phyloP scores from a whole-genome alignment of 495 filamentous ascomycete species.

The Trichoderma asperelloides region DNA sequence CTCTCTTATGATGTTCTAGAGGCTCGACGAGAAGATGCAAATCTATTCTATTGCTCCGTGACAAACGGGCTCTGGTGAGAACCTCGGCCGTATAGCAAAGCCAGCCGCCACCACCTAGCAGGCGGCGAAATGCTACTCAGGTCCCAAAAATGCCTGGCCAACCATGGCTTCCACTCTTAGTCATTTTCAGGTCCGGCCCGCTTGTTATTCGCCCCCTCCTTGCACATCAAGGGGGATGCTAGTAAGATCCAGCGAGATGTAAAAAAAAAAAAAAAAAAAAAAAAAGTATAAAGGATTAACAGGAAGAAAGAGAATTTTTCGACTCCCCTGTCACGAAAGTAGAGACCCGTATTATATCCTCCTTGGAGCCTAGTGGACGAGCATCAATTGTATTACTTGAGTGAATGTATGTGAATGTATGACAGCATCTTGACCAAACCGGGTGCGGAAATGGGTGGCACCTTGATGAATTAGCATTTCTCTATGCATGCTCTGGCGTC shows the following conservation, averaged over 20 bases:
- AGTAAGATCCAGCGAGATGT: neutral
- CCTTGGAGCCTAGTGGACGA: neutral
- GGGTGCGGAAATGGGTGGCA: neutral
- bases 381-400: neutral
- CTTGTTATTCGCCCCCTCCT: neutral
- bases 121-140: slow-evolving; percentile 1
- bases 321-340: neutral
- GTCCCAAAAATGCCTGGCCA: neutral
- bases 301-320: neutral
- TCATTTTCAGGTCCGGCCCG: neutral
- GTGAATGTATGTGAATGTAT: neutral
- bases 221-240: neutral
- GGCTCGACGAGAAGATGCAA: neutral
- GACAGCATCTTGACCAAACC: neutral
- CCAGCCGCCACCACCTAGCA: neutral
- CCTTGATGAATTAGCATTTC: neutral
- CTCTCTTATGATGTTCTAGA: neutral
- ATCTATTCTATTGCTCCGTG: too few relatives aligned
- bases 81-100: neutral
- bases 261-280: neutral
- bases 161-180: neutral
- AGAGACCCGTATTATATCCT: neutral
- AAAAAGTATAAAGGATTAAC: too few relatives aligned
- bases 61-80: neutral
- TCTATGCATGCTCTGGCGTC: neutral